A percentile compares a stretch with the other conserved stretches of the same genome.
Evolutionary conservation across 805 yeast species (phyloP).

Genomic region (Spencermartinsiella europaea): DNA sequence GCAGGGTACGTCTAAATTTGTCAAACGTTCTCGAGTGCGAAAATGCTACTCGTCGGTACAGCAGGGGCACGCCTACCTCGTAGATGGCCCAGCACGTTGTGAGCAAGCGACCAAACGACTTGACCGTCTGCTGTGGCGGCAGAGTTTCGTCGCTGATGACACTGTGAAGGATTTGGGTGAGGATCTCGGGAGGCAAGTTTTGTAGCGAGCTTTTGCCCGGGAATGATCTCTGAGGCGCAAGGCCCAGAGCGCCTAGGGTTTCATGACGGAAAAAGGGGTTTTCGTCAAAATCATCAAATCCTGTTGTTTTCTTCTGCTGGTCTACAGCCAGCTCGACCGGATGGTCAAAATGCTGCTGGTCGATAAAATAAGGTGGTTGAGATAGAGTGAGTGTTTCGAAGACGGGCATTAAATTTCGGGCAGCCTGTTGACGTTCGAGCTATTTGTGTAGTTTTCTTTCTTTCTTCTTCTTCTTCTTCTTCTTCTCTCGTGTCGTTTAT

Average conservation of each 20-base stretch:
- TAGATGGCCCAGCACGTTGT: constrained; percentile 29
- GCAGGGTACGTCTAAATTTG: constrained; percentile 55
- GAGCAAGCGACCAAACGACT: constrained; percentile 21
- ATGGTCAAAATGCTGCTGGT: too few relatives aligned
- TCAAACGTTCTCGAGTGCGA: constrained; percentile 78
- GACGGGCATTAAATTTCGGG: too few relatives aligned
- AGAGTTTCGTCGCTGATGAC: constrained; percentile 15
- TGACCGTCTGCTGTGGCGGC: constrained; percentile 14
- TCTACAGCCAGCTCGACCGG: too few relatives aligned
- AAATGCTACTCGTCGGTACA: constrained; percentile 43
- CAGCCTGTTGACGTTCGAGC: too few relatives aligned
- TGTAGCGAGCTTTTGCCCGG: constrained; percentile 4
- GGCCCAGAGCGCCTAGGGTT: not conserved
- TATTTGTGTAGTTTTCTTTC: not conserved
- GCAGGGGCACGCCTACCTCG: constrained; percentile 32
- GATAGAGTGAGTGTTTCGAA: too few relatives aligned
- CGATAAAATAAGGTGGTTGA: too few relatives aligned
- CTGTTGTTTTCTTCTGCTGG: too few relatives aligned
- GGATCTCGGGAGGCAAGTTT: constrained; percentile 25
- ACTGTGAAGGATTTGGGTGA: constrained; percentile 23
- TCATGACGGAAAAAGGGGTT: not conserved
- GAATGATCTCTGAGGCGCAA: not conserved
- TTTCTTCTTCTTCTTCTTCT: not conserved
- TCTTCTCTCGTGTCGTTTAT: too few relatives aligned
- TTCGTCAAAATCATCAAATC: not conserved